A percentile compares a stretch with the other conserved stretches of the same genome.
Evolutionary conservation across 768 basidiomycete genomes (phyloP).

Genomic region (Lentinula edodes): DNA sequence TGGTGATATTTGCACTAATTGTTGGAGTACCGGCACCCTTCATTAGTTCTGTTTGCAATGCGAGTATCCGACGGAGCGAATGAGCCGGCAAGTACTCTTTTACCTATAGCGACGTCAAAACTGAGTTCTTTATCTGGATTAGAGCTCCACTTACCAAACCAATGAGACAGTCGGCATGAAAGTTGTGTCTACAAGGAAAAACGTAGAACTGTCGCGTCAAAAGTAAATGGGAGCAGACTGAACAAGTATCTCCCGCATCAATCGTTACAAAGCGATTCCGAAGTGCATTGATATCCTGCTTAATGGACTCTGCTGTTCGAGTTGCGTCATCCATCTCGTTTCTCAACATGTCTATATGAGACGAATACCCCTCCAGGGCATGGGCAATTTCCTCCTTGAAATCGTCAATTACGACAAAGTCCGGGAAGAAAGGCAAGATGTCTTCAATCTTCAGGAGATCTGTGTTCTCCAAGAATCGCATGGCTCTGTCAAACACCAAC

Average conservation of each 20-base stretch:
- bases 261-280: constrained; percentile 90
- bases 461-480: constrained; percentile 94
- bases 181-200: constrained; percentile 96
- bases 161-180: constrained; percentile 97
- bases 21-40: constrained; percentile 34
- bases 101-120: constrained; percentile 44
- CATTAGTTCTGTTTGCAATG: constrained; percentile 81
- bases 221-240: constrained; percentile 69
- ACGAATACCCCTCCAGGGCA: constrained; percentile 90
- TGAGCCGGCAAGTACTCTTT: constrained; percentile 87
- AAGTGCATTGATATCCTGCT: constrained; percentile 80
- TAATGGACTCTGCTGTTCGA: constrained; percentile 86
- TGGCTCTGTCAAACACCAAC: constrained; percentile 56
- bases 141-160: constrained; percentile 61
- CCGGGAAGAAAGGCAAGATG: constrained; percentile 98
- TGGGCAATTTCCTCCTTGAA: constrained; percentile 99
- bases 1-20: constrained; percentile 27
- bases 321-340: constrained; percentile 97
- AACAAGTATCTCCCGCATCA: constrained; percentile 82
- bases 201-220: constrained; percentile 94
- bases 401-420: constrained; percentile 98
- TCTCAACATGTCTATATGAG: constrained; percentile 85
- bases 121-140: constrained; percentile 3
- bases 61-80: constrained; percentile 77
- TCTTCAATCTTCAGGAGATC: constrained; percentile 97